Conservation (phyloP, 2,329 filamentous ascomycete species). For the Clarireedia sp. region DNA sequence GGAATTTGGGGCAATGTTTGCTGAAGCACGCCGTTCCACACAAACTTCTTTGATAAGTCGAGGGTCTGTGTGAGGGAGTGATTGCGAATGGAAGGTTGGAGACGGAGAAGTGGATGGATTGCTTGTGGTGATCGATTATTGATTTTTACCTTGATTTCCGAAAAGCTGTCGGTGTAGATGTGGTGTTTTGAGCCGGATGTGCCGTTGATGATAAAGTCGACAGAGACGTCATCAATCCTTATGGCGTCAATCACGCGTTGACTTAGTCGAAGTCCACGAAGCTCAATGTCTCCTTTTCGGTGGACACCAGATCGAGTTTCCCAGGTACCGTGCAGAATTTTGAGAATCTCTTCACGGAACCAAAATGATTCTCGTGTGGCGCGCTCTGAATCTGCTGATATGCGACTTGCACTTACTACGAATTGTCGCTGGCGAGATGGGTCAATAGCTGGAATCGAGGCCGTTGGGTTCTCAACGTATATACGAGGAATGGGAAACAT, state of each 20-base stretch:
- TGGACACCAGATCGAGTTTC: slow-evolving; percentile 42
- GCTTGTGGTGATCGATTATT: slow-evolving; percentile 62
- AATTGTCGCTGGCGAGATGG: slow-evolving; percentile 84
- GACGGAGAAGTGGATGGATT: slow-evolving; percentile 63
- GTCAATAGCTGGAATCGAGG: slow-evolving; percentile 71
- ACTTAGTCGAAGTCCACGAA: slow-evolving; percentile 66
- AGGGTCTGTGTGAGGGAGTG: slow-evolving; percentile 58
- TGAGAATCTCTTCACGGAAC: slow-evolving; percentile 77
- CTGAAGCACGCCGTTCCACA: slow-evolving; percentile 80
- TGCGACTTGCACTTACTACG: slow-evolving; percentile 72
- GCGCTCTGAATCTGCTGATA: slow-evolving; percentile 72
- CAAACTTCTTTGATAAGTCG: slow-evolving; percentile 73
- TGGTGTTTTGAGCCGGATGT: slow-evolving; percentile 19
- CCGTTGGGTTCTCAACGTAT: slow-evolving; percentile 68
- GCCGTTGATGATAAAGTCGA: slow-evolving; percentile 48
- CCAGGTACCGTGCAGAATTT: slow-evolving; percentile 65
- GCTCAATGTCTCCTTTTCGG: slow-evolving; percentile 61
- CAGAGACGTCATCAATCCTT: slow-evolving; percentile 69
- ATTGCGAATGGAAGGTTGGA: slow-evolving; percentile 70
- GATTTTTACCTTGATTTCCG: slow-evolving; percentile 63
- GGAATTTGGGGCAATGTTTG: slow-evolving; percentile 57
- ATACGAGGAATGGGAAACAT: slow-evolving; percentile 69
- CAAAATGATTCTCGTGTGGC: slow-evolving; percentile 78
- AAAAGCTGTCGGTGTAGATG: slow-evolving; percentile 51
- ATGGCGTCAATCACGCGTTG: slow-evolving; percentile 76